Conservation (phyloP, 2,329 filamentous ascomycete species). For the Aspergillus flavus region DNA sequence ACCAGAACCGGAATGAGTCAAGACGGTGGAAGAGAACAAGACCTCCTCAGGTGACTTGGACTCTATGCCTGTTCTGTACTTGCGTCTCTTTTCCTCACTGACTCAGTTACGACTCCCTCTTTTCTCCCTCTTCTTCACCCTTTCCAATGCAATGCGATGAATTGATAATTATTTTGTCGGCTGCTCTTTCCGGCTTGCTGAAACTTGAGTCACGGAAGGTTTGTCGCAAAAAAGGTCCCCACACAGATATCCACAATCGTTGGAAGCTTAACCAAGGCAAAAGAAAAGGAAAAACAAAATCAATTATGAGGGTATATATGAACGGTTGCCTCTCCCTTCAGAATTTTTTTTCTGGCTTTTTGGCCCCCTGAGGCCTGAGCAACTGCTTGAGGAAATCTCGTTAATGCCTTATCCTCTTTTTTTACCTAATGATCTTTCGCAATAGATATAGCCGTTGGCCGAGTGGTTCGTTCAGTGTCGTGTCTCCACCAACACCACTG, state of each 20-base stretch:
- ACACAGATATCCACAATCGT: constrained; percentile 1
- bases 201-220: background rate
- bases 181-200: background rate
- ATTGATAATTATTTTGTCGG: background rate
- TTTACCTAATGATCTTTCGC: constrained; percentile 29
- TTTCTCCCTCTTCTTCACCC: background rate
- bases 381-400: background rate
- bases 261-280: constrained; percentile 3
- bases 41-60: constrained; percentile 2
- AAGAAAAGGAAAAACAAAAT: constrained; percentile 3
- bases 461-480: constrained; percentile 14
- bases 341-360: background rate
- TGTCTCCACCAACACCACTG: constrained; percentile 40
- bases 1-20: background rate
- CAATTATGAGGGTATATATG: constrained; percentile 3
- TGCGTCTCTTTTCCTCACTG: background rate
- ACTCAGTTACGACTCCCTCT: background rate
- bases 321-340: constrained; percentile 1
- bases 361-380: background rate
- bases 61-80: constrained; percentile 1
- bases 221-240: background rate
- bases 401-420: constrained; percentile 10
- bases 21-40: background rate
- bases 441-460: constrained; percentile 11
- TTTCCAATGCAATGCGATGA: background rate